These are phyloP conservation scores for Exophiala bonariae DNA, from an alignment of 2,329 filamentous ascomycete species.

Conservation along the genomic window DNA sequence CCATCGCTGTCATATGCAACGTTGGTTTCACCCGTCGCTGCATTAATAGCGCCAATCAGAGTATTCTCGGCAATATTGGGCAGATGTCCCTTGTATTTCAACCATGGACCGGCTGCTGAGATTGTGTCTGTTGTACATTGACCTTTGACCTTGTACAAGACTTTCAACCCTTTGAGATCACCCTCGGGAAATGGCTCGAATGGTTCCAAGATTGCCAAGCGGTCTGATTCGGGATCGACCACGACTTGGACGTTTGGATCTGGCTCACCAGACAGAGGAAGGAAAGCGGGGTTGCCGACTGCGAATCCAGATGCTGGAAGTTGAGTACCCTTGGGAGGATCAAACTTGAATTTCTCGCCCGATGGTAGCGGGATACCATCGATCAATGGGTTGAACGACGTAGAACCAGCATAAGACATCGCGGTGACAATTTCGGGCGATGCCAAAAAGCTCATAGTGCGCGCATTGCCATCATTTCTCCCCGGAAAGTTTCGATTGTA, in stretches of 20 bases:
- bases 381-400: slow-evolving; percentile 93
- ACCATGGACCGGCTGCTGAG: slow-evolving; percentile 92
- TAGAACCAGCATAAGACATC: slow-evolving; percentile 88
- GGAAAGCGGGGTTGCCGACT: slow-evolving; percentile 71
- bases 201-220: slow-evolving; percentile 86
- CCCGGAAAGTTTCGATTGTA: slow-evolving; percentile 99
- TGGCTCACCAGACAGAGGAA: slow-evolving; percentile 69
- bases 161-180: slow-evolving; percentile 75
- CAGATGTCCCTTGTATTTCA: slow-evolving; percentile 98
- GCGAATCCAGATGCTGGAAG: slow-evolving; percentile 76
- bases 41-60: slow-evolving; percentile 90
- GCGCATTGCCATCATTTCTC: slow-evolving; percentile 93
- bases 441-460: slow-evolving; percentile 98
- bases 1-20: slow-evolving; percentile 85
- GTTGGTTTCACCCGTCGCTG: slow-evolving; percentile 89
- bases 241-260: slow-evolving; percentile 70
- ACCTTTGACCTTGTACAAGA: slow-evolving; percentile 93
- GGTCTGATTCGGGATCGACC: slow-evolving; percentile 83
- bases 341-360: slow-evolving; percentile 81
- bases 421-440: slow-evolving; percentile 96
- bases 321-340: slow-evolving; percentile 64
- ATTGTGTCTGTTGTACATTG: slow-evolving; percentile 99
- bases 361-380: slow-evolving; percentile 78
- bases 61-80: slow-evolving; percentile 98
- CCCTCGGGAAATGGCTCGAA: slow-evolving; percentile 77